Evolutionary conservation across 495 filamentous ascomycete genomes (phyloP), one percentile per base, ranked within the genome.

Genomic region (Stereocaulon alpinum): DNA sequence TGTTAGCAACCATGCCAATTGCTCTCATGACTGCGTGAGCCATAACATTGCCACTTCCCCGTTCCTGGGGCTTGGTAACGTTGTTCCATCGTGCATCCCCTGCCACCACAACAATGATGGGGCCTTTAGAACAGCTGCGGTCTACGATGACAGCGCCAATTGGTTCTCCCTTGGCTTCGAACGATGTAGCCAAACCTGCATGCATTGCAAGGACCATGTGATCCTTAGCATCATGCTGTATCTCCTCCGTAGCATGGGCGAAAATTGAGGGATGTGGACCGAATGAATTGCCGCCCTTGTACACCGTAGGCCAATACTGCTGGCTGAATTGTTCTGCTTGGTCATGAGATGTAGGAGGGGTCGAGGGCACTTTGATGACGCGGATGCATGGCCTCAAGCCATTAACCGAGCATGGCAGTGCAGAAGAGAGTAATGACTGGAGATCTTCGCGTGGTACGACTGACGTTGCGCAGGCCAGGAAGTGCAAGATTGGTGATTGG

Each of bases 121-220:
- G 75, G 10, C 27, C 58, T 20, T 45, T 41, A 17, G 20, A 22
- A n/a, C 30, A 12, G 30, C 41, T 55, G 7, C 61, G 53, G 61
- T 92, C 85, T 40, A 95, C 80, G 45, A 96, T 79, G n/a, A 93
- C 87, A 32, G 88, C 90, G 3, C 92, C 92, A 40, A 91, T 77
- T 2, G 75, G 69, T 61, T 87, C 81, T 10, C 92, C 91, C 24
- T 77, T 71, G 0, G 82, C 84, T 3, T 70, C 70, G 15, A 70
- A 71, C 34, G 77, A 69, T 6, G 80, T 73, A 64, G 86, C 77
- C 14, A 67, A 63, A 10, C 85, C 92, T 17, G 83, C 80, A 32
- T 76, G 69, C 29, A 77, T 75, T 30, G 91, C 90, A 5, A 96
- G 72, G 5, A 73, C 73, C 69, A 96, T 82, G 72, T 85, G 91